Evolutionary conservation across 495 filamentous ascomycete genomes (phyloP).

Genomic region (Hypoxylon lenormandii): DNA sequence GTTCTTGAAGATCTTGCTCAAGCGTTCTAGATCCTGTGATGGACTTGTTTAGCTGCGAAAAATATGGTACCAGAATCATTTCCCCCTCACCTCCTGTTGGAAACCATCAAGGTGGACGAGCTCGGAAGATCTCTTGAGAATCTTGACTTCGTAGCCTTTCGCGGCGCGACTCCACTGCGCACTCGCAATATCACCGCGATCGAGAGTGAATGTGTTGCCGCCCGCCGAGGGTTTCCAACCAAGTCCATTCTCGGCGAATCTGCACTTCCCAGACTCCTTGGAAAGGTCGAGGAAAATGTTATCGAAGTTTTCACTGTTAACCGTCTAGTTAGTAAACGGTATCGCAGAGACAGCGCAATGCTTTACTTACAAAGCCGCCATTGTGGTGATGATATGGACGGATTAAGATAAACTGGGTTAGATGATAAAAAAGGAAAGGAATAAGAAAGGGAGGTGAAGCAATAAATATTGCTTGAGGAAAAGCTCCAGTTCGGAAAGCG

Average conservation of each 20-base stretch:
- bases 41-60: constrained; percentile 5
- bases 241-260: constrained; percentile 89
- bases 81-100: constrained; percentile 76
- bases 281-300: constrained; percentile 95
- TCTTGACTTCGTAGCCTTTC: constrained; percentile 91
- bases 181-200: constrained; percentile 78
- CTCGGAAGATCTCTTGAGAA: constrained; percentile 81
- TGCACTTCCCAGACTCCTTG: constrained; percentile 87
- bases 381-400: constrained; percentile 23
- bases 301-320: constrained; percentile 84
- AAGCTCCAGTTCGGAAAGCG: constrained; percentile 10
- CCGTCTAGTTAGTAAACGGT: constrained; percentile 14
- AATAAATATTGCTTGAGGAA: constrained; percentile 4
- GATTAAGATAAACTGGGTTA: constrained; percentile 3
- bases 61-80: constrained; percentile 8
- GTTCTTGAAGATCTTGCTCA: constrained; percentile 90
- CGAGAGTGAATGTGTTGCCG: constrained; percentile 91
- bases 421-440: neutral
- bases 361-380: constrained; percentile 45
- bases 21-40: constrained; percentile 83
- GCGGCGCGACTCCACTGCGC: constrained; percentile 97
- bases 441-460: constrained; percentile 8
- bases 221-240: constrained; percentile 91
- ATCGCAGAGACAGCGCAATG: neutral
- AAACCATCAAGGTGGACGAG: constrained; percentile 97